phyloP scores from a whole-genome alignment of 345 rosid species.

The Aquilaria yunnanensis region DNA sequence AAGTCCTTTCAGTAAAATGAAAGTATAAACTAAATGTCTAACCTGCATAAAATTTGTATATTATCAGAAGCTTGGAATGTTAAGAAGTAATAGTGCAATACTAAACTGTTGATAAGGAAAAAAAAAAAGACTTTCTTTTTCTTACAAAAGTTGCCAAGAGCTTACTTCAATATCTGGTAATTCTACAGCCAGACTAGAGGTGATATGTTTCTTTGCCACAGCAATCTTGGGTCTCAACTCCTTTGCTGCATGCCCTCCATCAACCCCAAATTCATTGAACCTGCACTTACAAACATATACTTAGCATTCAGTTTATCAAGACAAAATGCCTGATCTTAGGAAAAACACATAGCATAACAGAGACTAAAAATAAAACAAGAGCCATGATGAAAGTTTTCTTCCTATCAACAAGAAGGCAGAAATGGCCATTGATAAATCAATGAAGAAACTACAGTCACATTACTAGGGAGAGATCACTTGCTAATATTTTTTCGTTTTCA shows the following conservation, averaged over 20 bases:
- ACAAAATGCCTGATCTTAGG: background rate
- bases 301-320: background rate
- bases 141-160: too few species aligned
- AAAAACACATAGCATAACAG: background rate
- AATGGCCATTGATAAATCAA: too few species aligned
- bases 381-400: too few species aligned
- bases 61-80: conserved; percentile 5
- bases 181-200: conserved; percentile 39
- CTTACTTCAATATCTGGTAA: conserved; percentile 68
- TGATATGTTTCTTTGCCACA: conserved; percentile 42
- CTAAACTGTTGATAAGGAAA: too few species aligned
- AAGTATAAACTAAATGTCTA: conserved; percentile 36
- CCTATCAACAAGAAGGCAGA: too few species aligned
- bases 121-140: too few species aligned
- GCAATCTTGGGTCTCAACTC: conserved; percentile 64
- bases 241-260: conserved; percentile 90
- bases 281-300: conserved; percentile 17
- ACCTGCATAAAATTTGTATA: conserved; percentile 30
- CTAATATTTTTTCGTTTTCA: too few species aligned
- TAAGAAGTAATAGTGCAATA: background rate
- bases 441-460: too few species aligned
- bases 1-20: conserved; percentile 46
- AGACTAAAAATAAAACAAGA: background rate
- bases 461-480: too few species aligned
- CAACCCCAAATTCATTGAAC: conserved; percentile 65